Evolutionary conservation across 2,329 filamentous ascomycete species (phyloP), one percentile per base, ranked within the genome.

Genomic region (Dactylellina haptotyla): DNA sequence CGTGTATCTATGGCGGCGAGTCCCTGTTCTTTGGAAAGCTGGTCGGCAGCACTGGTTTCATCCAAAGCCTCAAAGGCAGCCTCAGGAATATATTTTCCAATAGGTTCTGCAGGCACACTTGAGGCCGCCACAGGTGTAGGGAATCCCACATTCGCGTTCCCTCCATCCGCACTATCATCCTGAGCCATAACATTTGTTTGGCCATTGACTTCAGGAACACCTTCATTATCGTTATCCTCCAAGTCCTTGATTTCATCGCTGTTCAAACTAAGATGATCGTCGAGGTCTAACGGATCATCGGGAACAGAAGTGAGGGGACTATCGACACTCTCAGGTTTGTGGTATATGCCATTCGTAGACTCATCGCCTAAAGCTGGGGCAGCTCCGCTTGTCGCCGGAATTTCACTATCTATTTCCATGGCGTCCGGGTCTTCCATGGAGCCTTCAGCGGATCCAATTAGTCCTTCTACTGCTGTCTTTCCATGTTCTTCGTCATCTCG

Each of bases 291-390:
- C 2, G 46, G 61, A 37, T 73, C 69, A 12, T 73, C 69, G 9
- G 69, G 69, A 20, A 73, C 50, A 4, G 69, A 73, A 16, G 69
- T 73, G n/a, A 73, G 45, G 2, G 69, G 69, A n/a, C 69, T 73
- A 37, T 73, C 69, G n/a, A 66, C 62, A 48, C 69, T 73, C 26
- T 57, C 69, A 5, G 61, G 25, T 8, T 5, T 28, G 18, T 73
- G 61, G 26, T 62, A 61, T 20, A 50, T 12, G 4, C 34, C 30
- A 28, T 62, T 65, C 2, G 25, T 32, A 2, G 12, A 30, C 28
- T 57, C 69, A 30, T 34, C 46, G 14, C 6, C 32, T 20, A 37
- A 51, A 4, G 23, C 12, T n/a, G 23, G 39, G 3, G 25, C 43
- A 6, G 43, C 28, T 43, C 51, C 50, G 6, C 14, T n/a, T 16